These are phyloP conservation scores for Leavenworthia alabamica DNA, from an alignment of 345 rosid genomes.

Conservation along the genomic window DNA sequence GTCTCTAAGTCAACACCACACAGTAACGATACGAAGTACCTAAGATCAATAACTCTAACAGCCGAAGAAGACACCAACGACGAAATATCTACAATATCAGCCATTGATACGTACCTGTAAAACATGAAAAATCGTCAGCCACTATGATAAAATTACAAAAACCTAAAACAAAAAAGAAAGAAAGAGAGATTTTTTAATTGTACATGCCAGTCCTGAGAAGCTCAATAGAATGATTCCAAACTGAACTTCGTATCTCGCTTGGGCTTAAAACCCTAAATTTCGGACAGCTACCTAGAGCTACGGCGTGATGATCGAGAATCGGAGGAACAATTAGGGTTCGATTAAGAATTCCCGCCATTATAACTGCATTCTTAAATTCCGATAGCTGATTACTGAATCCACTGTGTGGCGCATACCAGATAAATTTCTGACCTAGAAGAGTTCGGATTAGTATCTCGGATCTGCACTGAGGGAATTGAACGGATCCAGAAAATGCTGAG, in stretches of 20 bases:
- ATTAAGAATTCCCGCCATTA: slow-evolving; percentile 67
- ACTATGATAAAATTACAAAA: not conserved
- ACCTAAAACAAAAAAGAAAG: not conserved
- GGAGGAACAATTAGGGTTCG: slow-evolving; percentile 86
- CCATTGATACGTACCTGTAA: slow-evolving; percentile 78
- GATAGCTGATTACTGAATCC: slow-evolving; percentile 95
- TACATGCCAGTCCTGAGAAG: slow-evolving; percentile 56
- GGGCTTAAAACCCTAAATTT: slow-evolving; percentile 73
- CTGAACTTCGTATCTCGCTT: slow-evolving; percentile 48
- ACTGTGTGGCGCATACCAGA: slow-evolving; percentile 84
- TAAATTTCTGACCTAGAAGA: slow-evolving; percentile 40
- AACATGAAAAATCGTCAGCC: not conserved
- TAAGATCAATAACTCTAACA: slow-evolving; percentile 59
- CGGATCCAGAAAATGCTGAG: slow-evolving; percentile 34
- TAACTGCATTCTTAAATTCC: slow-evolving; percentile 72
- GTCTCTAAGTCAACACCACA: slow-evolving; percentile 49
- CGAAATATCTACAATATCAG: slow-evolving; percentile 69
- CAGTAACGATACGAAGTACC: slow-evolving; percentile 66
- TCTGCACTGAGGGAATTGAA: slow-evolving; percentile 41
- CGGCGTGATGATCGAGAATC: slow-evolving; percentile 83
- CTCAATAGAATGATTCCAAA: slow-evolving; percentile 65
- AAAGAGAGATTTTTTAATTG: not conserved
- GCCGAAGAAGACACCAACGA: slow-evolving; percentile 52
- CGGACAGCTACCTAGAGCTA: slow-evolving; percentile 93
- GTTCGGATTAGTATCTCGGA: slow-evolving; percentile 17